Conservation (phyloP, 768 basidiomycete species). For the Piloderma croceum region DNA sequence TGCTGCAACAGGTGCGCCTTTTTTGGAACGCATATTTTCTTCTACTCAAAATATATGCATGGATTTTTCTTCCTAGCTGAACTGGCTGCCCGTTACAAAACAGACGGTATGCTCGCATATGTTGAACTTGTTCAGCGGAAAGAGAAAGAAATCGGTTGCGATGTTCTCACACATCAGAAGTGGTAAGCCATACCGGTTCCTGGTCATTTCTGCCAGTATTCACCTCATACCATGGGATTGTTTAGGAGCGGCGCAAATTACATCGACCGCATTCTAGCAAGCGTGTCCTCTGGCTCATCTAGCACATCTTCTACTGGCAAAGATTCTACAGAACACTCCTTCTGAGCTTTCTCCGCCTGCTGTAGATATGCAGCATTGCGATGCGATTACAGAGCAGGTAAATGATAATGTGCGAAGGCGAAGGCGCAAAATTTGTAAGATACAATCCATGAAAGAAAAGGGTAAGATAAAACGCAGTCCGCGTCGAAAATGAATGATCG, state of each 20-base stretch:
- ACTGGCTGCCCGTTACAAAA: slow-evolving; percentile 72
- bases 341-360: slow-evolving; percentile 33
- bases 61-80: slow-evolving; percentile 65
- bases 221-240: neutral
- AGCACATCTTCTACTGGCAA: slow-evolving; percentile 79
- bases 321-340: slow-evolving; percentile 86
- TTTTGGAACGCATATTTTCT: neutral
- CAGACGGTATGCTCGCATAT: slow-evolving; percentile 90
- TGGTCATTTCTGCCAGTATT: slow-evolving; percentile 2
- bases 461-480: too few relatives aligned
- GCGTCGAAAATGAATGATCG: too few relatives aligned
- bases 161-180: slow-evolving; percentile 92
- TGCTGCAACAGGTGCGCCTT: slow-evolving; percentile 56
- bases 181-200: slow-evolving; percentile 45
- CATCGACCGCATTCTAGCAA: slow-evolving; percentile 79
- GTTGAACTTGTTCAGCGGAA: slow-evolving; percentile 83
- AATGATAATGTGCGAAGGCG: neutral
- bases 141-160: slow-evolving; percentile 83
- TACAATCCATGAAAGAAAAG: too few relatives aligned
- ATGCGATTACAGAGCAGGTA: neutral
- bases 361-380: neutral
- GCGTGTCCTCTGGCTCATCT: slow-evolving; percentile 82
- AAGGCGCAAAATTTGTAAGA: neutral
- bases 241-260: slow-evolving; percentile 86
- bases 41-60: slow-evolving; percentile 3